Conservation (phyloP, 345 rosid genomes). For the Combretum micranthum region DNA sequence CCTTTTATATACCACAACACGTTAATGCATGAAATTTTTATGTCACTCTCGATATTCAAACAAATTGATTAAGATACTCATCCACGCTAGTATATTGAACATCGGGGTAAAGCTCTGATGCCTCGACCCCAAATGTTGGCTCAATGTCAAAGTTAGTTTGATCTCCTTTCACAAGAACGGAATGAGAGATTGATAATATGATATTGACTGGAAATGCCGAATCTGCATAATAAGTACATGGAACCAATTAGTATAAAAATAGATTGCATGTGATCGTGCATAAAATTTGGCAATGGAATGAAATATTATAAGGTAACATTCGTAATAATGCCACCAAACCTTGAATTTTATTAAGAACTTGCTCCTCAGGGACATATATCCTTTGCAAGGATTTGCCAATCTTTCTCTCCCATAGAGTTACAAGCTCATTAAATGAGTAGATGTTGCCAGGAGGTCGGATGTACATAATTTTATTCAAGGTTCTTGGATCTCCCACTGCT, state of each 20-base stretch:
- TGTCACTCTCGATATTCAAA: neutral
- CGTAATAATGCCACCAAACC: neutral
- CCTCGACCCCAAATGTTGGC: conserved; percentile 6
- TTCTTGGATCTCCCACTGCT: conserved; percentile 7
- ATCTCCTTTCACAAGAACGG: conserved; percentile 9
- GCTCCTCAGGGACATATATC: conserved; percentile 6
- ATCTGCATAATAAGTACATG: neutral
- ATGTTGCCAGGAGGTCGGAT: conserved; percentile 8
- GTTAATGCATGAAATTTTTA: neutral
- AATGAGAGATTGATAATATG: conserved; percentile 6
- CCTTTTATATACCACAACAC: no score
- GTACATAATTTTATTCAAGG: conserved; percentile 11
- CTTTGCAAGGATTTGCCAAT: conserved; percentile 5
- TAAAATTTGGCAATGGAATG: no score
- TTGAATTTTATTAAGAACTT: conserved; percentile 5
- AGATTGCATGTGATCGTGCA: no score
- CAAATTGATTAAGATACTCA: conserved; percentile 3
- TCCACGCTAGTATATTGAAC: conserved; percentile 9
- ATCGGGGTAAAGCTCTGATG: conserved; percentile 7
- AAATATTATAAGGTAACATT: no score
- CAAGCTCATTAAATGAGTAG: conserved; percentile 3
- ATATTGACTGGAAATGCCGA: neutral
- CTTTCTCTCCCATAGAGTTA: conserved; percentile 9
- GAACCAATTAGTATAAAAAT: neutral
- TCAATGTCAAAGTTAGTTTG: conserved; percentile 7